Conservation (phyloP, 106 monocot species). For the Dactylorhiza incarnata region DNA sequence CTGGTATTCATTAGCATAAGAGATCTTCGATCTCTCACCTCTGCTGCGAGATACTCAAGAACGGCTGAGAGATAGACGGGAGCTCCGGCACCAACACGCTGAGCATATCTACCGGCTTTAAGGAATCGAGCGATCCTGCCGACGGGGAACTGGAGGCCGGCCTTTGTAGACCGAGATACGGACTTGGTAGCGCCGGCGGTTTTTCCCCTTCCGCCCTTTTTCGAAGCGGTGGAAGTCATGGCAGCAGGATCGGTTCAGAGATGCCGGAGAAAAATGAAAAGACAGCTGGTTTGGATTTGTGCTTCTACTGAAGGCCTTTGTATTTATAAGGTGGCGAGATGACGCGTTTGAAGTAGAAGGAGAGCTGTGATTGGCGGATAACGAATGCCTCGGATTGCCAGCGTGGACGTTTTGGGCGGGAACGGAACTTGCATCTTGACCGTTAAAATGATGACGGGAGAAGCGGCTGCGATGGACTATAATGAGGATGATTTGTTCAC, state of each 20-base stretch:
- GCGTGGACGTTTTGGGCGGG: not conserved
- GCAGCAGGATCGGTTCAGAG: too few species aligned
- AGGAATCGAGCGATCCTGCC: slow-evolving; percentile 53
- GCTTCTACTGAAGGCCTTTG: not conserved
- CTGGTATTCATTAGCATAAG: not conserved
- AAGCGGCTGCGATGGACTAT: too few species aligned
- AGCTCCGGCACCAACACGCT: slow-evolving; percentile 44
- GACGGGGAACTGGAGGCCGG: slow-evolving; percentile 63
- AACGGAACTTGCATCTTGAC: not conserved
- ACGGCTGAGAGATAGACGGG: slow-evolving; percentile 36
- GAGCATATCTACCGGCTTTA: slow-evolving; percentile 46
- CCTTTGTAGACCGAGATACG: slow-evolving; percentile 40
- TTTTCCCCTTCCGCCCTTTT: slow-evolving; percentile 29
- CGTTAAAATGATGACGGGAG: not conserved
- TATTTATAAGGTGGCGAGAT: not conserved
- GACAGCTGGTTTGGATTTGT: not conserved
- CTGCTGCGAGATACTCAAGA: slow-evolving; percentile 35
- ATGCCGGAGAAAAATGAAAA: not conserved
- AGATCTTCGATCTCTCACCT: slow-evolving; percentile 6
- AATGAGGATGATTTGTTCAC: too few species aligned
- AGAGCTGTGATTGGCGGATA: not conserved
- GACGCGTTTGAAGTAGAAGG: not conserved
- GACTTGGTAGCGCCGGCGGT: slow-evolving; percentile 25
- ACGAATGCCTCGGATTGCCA: not conserved
- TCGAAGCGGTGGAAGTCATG: slow-evolving; percentile 18